A percentile compares a stretch with the other conserved stretches of the same genome.
Conservation (phyloP, 2,329 filamentous ascomycete species). For the Capronia coronata region DNA sequence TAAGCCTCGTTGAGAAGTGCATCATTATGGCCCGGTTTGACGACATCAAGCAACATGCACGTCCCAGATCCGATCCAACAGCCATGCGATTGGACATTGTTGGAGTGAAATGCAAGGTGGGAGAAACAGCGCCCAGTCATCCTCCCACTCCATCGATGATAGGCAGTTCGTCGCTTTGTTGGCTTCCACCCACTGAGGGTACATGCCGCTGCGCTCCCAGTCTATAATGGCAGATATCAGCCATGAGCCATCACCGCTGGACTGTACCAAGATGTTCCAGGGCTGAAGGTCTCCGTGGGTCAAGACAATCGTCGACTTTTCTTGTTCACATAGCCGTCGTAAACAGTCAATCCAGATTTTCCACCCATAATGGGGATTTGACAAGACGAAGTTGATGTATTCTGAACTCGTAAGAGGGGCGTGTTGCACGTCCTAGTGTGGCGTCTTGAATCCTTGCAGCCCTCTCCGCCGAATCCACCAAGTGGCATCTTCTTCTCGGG, state of each 20-base stretch:
- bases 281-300: background rate
- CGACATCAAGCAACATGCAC: no score
- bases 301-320: background rate
- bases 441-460: background rate
- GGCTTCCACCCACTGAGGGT: background rate
- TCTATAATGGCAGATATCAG: slow-evolving; percentile 1
- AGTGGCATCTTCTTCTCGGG: background rate
- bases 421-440: background rate
- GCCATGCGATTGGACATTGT: background rate
- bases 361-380: background rate
- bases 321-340: background rate
- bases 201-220: slow-evolving; percentile 2
- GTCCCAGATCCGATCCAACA: background rate
- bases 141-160: background rate
- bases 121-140: slow-evolving; percentile 3
- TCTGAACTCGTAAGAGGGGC: background rate
- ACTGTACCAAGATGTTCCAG: background rate
- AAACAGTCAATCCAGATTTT: background rate
- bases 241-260: background rate
- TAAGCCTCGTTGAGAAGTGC: no score
- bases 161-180: slow-evolving; percentile 6
- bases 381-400: background rate
- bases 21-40: no score
- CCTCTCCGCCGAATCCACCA: background rate
- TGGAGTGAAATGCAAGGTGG: background rate